Evolutionary conservation across 2,329 filamentous ascomycete genomes (phyloP).

Genomic region (Beauveria rudraprayagi): DNA sequence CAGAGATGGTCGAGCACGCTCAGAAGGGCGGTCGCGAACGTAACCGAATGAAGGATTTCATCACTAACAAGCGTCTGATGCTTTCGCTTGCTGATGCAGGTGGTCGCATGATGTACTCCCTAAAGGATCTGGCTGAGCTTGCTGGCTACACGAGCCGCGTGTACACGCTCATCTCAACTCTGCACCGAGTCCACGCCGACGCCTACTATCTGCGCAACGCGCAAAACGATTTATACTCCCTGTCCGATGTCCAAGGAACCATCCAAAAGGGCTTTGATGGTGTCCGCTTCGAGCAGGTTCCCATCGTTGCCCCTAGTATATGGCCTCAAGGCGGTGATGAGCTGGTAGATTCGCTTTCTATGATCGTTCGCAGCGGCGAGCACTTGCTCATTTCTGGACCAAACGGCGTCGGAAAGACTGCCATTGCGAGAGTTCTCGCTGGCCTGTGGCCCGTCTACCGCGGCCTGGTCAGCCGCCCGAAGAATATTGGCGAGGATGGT

Average conservation of each 20-base stretch:
- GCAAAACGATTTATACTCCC: slow-evolving; percentile 73
- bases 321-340: slow-evolving; percentile 90
- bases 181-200: slow-evolving; percentile 87
- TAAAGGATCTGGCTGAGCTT: slow-evolving; percentile 93
- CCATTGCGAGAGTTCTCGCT: slow-evolving; percentile 78
- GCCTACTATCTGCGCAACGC: slow-evolving; percentile 66
- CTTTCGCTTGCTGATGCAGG: slow-evolving; percentile 92
- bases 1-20: slow-evolving; percentile 51
- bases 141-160: slow-evolving; percentile 94
- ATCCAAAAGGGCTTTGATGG: slow-evolving; percentile 93
- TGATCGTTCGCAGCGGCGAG: slow-evolving; percentile 84
- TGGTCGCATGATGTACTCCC: slow-evolving; percentile 98
- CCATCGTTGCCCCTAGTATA: slow-evolving; percentile 78
- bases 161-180: slow-evolving; percentile 88
- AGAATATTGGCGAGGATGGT: slow-evolving; percentile 71
- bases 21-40: slow-evolving; percentile 58
- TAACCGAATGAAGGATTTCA: slow-evolving; percentile 94
- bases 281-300: slow-evolving; percentile 85
- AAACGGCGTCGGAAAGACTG: slow-evolving; percentile 89
- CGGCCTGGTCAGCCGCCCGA: slow-evolving; percentile 81
- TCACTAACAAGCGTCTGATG: slow-evolving; percentile 98
- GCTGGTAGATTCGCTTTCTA: slow-evolving; percentile 77
- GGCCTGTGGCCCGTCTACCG: slow-evolving; percentile 96
- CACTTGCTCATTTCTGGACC: slow-evolving; percentile 92
- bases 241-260: slow-evolving; percentile 88